phyloP scores from a whole-genome alignment of 1,284 basidiomycete genomes.

The Ustilago hordei region DNA sequence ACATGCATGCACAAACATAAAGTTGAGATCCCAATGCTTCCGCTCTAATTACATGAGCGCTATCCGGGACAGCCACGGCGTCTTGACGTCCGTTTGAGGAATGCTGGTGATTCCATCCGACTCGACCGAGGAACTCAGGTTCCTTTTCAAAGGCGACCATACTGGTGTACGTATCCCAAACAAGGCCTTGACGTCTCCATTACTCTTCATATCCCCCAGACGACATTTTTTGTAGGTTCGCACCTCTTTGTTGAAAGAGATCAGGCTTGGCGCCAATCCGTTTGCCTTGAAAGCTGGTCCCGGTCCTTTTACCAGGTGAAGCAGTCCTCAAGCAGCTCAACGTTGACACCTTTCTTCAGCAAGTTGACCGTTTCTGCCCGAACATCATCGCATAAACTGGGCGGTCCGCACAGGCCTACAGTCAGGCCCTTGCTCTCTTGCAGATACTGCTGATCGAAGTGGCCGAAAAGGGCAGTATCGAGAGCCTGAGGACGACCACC shows the following conservation, averaged over 20 bases:
- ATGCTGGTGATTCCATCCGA: too few relatives aligned
- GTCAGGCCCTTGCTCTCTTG: conserved; percentile 16
- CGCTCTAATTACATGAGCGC: too few relatives aligned
- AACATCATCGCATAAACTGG: conserved; percentile 41
- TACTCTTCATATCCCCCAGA: neutral
- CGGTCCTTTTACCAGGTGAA: conserved; percentile 30
- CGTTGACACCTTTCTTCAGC: conserved; percentile 26
- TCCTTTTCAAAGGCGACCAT: neutral
- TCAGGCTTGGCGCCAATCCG: neutral
- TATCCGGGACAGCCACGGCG: too few relatives aligned
- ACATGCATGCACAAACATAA: too few relatives aligned
- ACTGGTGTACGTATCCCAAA: neutral
- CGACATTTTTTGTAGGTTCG: neutral
- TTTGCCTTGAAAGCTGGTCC: neutral
- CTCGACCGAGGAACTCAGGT: neutral
- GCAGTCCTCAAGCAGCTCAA: conserved; percentile 36
- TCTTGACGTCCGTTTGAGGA: too few relatives aligned
- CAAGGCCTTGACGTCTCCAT: neutral
- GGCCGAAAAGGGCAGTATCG: conserved; percentile 17
- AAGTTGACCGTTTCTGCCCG: conserved; percentile 26
- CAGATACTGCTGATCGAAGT: conserved; percentile 12
- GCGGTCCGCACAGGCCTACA: conserved; percentile 30
- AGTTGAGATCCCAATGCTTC: too few relatives aligned
- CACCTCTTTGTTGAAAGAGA: neutral
- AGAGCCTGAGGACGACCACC: conserved; percentile 16